Base-by-base conservation (phyloP, 805 yeast species). In the Lipomyces mesembrius region DNA sequence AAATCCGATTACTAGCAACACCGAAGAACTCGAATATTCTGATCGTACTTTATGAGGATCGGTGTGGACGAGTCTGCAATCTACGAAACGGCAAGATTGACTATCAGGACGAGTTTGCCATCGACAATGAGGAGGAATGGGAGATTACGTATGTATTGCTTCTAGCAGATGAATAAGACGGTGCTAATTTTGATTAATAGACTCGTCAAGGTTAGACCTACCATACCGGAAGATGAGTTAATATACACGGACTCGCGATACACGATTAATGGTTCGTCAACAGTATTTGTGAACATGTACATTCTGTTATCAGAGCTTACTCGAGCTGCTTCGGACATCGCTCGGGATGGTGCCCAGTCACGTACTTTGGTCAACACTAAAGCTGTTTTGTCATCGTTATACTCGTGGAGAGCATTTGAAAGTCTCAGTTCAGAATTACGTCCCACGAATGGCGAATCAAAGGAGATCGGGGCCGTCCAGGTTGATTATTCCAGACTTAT, bases 51-150 rank as follows among this genome's bases (percentile, higher is more conserved):
- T 68, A 68, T 35, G 71, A 68, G 51, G 71, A 68, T 58, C 53
- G 35, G 8, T 51, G 46, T 20, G 62, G 67, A 12, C 54, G 71
- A 27, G 20, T 66, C 12, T 64, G 63, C 46, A 67, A 66, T 43
- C 43, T 68, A 35, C 62, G 63, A 2, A 61, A 53, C 29, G 71
- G 71, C 32, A 63, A 66, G 54, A 66, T 68, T n/a, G 71, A 68
- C 34, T 67, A 59, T 56, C 66, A 61, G 54, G 57, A 60, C 22
- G 65, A 63, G 53, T 39, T 68, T 5, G 20, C 12, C 4, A 59
- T 67, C 11, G 65, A 68, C 4, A 61, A 57, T 52, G 71, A 68
- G 51, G 71, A 68, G n/a, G 67, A 60, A 20, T 68, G 70, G 69
- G 71, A 67, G n/a, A 46, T 65, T 5, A 46, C 66, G 53, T 63